Conservation (phyloP, 306 rosid genomes). For the Mimosa pudica region DNA sequence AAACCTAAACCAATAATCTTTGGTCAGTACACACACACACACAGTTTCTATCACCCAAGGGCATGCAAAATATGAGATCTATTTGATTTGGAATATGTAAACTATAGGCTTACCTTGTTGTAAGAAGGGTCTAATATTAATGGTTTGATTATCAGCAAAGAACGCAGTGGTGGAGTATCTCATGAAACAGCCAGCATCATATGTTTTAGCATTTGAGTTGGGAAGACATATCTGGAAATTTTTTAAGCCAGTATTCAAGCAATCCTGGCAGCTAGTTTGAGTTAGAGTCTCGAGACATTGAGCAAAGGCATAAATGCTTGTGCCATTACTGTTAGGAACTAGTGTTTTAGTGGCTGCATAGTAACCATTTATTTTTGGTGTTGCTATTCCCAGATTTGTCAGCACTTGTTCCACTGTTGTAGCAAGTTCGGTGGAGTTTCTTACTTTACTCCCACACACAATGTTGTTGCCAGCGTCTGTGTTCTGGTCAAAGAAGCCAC, state of each 20-base stretch:
- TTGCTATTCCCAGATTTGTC: slow-evolving; percentile 36
- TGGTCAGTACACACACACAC: not conserved
- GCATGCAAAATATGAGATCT: not conserved
- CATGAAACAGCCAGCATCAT: slow-evolving; percentile 66
- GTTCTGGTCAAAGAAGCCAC: not conserved
- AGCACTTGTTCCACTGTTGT: slow-evolving; percentile 32
- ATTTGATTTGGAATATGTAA: not conserved
- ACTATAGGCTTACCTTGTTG: slow-evolving; percentile 31
- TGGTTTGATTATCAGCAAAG: slow-evolving; percentile 45
- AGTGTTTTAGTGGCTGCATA: slow-evolving; percentile 48
- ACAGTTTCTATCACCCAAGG: not conserved
- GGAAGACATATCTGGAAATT: slow-evolving; percentile 52
- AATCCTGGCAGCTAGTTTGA: slow-evolving; percentile 40
- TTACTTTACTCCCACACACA: not conserved
- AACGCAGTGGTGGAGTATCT: slow-evolving; percentile 63
- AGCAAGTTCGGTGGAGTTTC: slow-evolving; percentile 19
- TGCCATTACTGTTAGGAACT: slow-evolving; percentile 24
- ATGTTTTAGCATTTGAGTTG: slow-evolving; percentile 51
- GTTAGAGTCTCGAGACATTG: slow-evolving; percentile 54
- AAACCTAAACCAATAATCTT: not conserved
- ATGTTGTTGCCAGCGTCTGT: not conserved
- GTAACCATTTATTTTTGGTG: slow-evolving; percentile 41
- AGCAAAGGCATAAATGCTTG: slow-evolving; percentile 60
- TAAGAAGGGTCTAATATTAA: slow-evolving; percentile 42
- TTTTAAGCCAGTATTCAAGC: slow-evolving; percentile 39